Percentiles rank a stretch among this genome's conserved stretches.
Conservation (phyloP, 805 yeast species). For the Metschnikowia cerradonensis region DNA sequence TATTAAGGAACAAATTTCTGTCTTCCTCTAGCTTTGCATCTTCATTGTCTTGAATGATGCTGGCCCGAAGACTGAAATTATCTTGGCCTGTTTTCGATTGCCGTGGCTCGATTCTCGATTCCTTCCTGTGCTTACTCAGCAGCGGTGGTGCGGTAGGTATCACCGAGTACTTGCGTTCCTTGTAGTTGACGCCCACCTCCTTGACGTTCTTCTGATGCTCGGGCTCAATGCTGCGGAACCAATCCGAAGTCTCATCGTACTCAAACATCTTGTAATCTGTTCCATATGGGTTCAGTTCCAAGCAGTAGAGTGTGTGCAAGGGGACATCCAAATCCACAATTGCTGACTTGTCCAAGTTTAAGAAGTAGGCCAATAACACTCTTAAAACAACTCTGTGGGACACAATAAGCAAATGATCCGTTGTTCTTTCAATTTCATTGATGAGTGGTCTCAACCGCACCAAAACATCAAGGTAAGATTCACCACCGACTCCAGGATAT, state of each 20-base stretch:
- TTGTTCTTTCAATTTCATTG: slow-evolving; percentile 87
- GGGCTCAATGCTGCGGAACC: slow-evolving; percentile 66
- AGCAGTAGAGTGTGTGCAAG: slow-evolving; percentile 80
- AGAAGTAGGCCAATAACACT: slow-evolving; percentile 80
- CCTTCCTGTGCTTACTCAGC: slow-evolving; percentile 11
- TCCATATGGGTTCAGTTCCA: slow-evolving; percentile 93
- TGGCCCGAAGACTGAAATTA: slow-evolving; percentile 26
- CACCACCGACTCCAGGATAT: slow-evolving; percentile 97
- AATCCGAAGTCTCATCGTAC: slow-evolving; percentile 71
- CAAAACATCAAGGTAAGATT: slow-evolving; percentile 89
- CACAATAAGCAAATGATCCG: slow-evolving; percentile 76
- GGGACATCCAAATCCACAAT: slow-evolving; percentile 93
- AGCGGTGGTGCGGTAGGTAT: slow-evolving; percentile 71
- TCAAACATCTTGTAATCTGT: slow-evolving; percentile 90
- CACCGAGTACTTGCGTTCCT: slow-evolving; percentile 67
- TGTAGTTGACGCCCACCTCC: slow-evolving; percentile 66
- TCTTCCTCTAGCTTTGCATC: slow-evolving; percentile 10
- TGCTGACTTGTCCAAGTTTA: slow-evolving; percentile 73
- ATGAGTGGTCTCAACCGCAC: slow-evolving; percentile 85
- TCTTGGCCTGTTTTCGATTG: slow-evolving; percentile 4
- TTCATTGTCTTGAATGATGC: slow-evolving; percentile 18
- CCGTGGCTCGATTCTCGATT: slow-evolving; percentile 1
- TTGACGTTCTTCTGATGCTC: slow-evolving; percentile 57
- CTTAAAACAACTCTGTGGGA: slow-evolving; percentile 91
- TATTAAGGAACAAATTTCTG: slow-evolving; percentile 5